These are phyloP conservation scores for Cladosporium sp. DNA, from an alignment of 2,329 filamentous ascomycete species.

Conservation along the genomic window DNA sequence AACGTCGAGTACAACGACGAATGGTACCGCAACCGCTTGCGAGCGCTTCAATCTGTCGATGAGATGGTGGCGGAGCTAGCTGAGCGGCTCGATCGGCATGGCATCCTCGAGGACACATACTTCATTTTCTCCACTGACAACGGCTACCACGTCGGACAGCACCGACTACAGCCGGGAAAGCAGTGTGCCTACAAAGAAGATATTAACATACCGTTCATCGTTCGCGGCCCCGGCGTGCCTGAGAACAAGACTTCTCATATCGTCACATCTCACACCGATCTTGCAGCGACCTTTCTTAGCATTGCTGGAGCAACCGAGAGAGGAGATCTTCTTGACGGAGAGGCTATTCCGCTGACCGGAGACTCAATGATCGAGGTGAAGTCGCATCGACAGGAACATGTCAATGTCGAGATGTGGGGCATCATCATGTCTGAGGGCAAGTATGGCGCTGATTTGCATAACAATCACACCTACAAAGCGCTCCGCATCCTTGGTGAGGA, in stretches of 20 bases:
- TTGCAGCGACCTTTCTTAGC: conserved; percentile 32
- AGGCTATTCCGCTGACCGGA: conserved; percentile 28
- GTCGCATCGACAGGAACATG: conserved; percentile 27
- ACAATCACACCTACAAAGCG: conserved; percentile 29
- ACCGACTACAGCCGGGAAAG: conserved; percentile 35
- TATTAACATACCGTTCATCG: conserved; percentile 33
- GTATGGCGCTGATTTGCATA: conserved; percentile 15
- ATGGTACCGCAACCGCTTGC: conserved; percentile 46
- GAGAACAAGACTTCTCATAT: conserved; percentile 24
- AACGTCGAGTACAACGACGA: conserved; percentile 48
- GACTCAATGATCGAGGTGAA: conserved; percentile 13
- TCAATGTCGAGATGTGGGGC: conserved; percentile 38
- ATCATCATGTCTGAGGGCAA: conserved; percentile 25
- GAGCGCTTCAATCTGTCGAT: conserved; percentile 48
- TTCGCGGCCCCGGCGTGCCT: conserved; percentile 32
- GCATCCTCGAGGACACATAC: conserved; percentile 43
- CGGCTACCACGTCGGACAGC: conserved; percentile 35
- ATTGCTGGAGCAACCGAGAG: conserved; percentile 23
- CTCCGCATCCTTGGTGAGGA: conserved; percentile 21
- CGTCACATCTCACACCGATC: conserved; percentile 33
- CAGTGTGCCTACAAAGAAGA: conserved; percentile 33
- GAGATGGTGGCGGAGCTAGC: conserved; percentile 46
- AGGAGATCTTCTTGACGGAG: conserved; percentile 30
- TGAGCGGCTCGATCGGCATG: conserved; percentile 34
- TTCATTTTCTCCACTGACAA: conserved; percentile 37